phyloP scores from a whole-genome alignment of 441 rosid species.

The Gossypium gossypioides region DNA sequence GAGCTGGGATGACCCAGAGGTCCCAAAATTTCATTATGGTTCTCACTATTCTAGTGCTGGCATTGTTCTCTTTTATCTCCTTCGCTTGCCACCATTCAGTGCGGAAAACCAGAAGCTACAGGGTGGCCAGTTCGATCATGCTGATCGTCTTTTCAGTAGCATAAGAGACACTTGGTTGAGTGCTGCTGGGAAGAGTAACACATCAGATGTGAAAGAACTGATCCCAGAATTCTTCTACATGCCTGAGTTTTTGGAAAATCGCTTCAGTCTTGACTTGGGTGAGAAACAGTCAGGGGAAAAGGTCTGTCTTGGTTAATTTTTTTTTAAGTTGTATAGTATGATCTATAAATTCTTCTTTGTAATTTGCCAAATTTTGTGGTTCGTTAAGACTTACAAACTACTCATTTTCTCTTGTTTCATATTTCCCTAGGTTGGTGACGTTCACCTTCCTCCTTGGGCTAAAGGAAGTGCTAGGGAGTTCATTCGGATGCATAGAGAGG shows the following conservation, averaged over 20 bases:
- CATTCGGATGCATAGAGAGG: conserved; percentile 89
- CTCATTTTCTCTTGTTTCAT: conserved; percentile 14
- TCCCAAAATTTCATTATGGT: conserved; percentile 98
- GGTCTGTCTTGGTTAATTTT: conserved; percentile 39
- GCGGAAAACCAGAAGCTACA: conserved; percentile 96
- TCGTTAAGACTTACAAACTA: neutral
- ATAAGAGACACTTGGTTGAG: conserved; percentile 94
- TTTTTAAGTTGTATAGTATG: neutral
- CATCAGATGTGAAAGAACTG: conserved; percentile 96
- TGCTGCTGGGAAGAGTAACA: conserved; percentile 97
- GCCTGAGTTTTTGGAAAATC: conserved; percentile 91
- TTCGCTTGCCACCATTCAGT: conserved; percentile 98
- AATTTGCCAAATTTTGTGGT: neutral
- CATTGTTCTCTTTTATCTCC: conserved; percentile 94
- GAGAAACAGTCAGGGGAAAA: conserved; percentile 98
- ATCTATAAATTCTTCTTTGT: conserved; percentile 3
- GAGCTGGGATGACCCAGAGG: conserved; percentile 99
- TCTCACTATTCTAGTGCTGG: conserved; percentile 99
- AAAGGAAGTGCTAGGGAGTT: conserved; percentile 92
- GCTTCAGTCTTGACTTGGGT: conserved; percentile 83
- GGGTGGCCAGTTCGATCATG: conserved; percentile 99
- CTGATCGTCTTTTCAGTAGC: conserved; percentile 96
- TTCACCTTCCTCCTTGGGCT: conserved; percentile 95
- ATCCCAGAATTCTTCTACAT: conserved; percentile 99
- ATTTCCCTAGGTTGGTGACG: conserved; percentile 67